Evolutionary conservation across 768 basidiomycete genomes (phyloP).

Genomic region (Agaricus blazei): DNA sequence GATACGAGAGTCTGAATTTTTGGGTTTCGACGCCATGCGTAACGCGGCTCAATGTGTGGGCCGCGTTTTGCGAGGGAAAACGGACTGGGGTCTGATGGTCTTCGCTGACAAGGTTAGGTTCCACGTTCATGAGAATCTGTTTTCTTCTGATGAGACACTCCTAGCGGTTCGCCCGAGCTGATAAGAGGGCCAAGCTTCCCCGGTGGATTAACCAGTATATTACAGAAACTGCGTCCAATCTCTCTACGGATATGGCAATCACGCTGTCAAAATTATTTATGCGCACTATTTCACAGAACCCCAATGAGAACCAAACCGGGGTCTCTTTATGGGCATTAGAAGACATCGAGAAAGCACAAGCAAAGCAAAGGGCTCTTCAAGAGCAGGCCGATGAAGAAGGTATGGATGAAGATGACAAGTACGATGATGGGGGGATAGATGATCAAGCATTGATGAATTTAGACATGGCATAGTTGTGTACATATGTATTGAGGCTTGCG

Average conservation of each 20-base stretch:
- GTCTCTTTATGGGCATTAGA: constrained; percentile 93
- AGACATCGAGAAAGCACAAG: constrained; percentile 83
- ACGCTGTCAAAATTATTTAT: constrained; percentile 95
- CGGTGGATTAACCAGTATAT: constrained; percentile 99
- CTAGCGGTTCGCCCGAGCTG: constrained; percentile 86
- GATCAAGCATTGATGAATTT: constrained; percentile 56
- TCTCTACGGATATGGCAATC: constrained; percentile 97
- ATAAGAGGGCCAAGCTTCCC: constrained; percentile 93
- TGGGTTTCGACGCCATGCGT: constrained; percentile 99
- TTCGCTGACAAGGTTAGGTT: constrained; percentile 89
- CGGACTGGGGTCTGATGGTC: constrained; percentile 99
- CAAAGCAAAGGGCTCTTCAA: constrained; percentile 65
- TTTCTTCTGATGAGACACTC: constrained; percentile 1
- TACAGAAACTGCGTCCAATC: constrained; percentile 94
- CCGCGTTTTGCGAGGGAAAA: constrained; percentile 95
- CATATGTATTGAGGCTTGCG: not conserved
- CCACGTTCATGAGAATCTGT: not conserved
- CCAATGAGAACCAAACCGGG: constrained; percentile 93
- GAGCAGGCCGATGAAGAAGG: constrained; percentile 32
- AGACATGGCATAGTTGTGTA: constrained; percentile 15
- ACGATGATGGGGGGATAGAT: constrained; percentile 62
- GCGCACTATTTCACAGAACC: constrained; percentile 97
- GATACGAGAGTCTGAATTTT: constrained; percentile 96
- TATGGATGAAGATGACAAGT: constrained; percentile 53
- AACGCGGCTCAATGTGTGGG: constrained; percentile 99